Evolutionary conservation across 1,284 basidiomycete genomes (phyloP), one percentile per base, ranked within the genome.

Genomic region (Agaricales sp.): DNA sequence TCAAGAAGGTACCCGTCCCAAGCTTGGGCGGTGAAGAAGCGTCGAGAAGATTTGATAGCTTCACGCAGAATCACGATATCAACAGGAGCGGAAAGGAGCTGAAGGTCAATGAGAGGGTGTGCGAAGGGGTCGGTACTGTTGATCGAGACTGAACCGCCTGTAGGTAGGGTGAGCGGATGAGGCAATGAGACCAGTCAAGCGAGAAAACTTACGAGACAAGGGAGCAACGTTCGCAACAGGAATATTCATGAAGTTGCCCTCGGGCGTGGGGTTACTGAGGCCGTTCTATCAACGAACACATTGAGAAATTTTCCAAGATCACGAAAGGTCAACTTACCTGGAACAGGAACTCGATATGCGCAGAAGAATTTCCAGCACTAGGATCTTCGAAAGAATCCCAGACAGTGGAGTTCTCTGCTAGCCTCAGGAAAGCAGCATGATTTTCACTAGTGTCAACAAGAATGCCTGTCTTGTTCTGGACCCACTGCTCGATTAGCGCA

Each of bases 41-140:
- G 49, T n/a, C 41, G 38, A 14, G 47, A 48, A 18, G 43, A 41
- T 43, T 53, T 53, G 11, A 60, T 47, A 3, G 52, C 53, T 46
- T 56, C 48, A 12, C 53, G 44, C 38, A 57, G 35, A n/a, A 50
- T 47, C 21, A 51, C 49, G 8, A 54, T 23, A 38, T 58, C 57
- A 26, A 57, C 54, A 2, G 50, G 43, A 4, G 52, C 49, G n/a
- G 52, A 18, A 18, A 67, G 53, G 37, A 63, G 54, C 16, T 52
- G 52, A 2, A 61, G 61, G 53, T 67, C 53, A 49, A 68, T 64
- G 23, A 59, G 23, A 1, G 67, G 67, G n/a, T 51, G 35, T 11
- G 50, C 57, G 46, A 63, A 63, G 1, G 62, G 61, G 47, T 61
- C 51, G 13, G 58, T 48, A 8, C 61, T 60, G 14, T 25, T 45